Percentiles rank a stretch among this genome's conserved stretches.
Conservation (phyloP, 2,329 filamentous ascomycete genomes). For the Alternaria sp. region DNA sequence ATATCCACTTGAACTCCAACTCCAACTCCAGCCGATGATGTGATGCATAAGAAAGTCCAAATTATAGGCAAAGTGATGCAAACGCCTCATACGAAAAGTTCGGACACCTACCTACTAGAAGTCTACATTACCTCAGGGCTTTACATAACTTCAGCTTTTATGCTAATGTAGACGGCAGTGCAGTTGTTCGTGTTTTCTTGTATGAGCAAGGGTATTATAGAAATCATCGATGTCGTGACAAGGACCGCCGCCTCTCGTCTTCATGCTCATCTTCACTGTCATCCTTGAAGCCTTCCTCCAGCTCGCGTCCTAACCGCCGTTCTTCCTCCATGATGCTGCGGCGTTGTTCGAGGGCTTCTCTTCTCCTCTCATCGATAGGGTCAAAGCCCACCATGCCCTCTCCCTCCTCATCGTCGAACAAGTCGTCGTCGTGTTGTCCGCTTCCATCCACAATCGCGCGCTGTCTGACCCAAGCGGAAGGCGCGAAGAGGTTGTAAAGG, state of each 20-base stretch:
- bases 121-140: background rate
- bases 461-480: slow-evolving; percentile 35
- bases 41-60: background rate
- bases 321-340: slow-evolving; percentile 56
- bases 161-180: background rate
- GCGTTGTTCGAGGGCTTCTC: slow-evolving; percentile 49
- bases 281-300: slow-evolving; percentile 78
- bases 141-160: background rate
- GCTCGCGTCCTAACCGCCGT: slow-evolving; percentile 75
- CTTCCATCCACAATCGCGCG: slow-evolving; percentile 40
- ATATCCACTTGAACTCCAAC: slow-evolving; percentile 26
- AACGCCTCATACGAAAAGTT: background rate
- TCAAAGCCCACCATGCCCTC: slow-evolving; percentile 57
- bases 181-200: background rate
- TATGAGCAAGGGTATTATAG: background rate
- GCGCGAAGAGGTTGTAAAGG: slow-evolving; percentile 42
- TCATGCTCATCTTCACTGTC: slow-evolving; percentile 69
- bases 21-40: background rate
- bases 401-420: slow-evolving; percentile 55
- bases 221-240: slow-evolving; percentile 22
- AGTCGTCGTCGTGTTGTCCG: slow-evolving; percentile 45
- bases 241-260: slow-evolving; percentile 29
- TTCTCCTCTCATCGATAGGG: slow-evolving; percentile 42
- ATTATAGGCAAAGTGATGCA: background rate
- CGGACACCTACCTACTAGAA: background rate